Conservation (phyloP, 2,329 filamentous ascomycete genomes). For the Penicillium sp. region DNA sequence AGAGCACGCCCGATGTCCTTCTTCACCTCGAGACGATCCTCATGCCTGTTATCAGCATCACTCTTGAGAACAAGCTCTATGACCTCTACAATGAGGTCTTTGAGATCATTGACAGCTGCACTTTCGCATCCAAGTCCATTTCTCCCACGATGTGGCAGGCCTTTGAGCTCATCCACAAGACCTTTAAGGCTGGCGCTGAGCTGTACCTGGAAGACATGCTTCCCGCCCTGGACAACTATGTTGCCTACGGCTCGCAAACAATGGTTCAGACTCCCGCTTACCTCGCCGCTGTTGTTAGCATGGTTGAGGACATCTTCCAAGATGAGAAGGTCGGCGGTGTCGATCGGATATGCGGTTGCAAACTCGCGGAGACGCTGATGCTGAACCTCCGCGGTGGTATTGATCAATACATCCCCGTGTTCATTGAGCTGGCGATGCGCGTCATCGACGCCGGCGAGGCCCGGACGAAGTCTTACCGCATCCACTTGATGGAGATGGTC, state of each 20-base stretch:
- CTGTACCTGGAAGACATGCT: conserved; percentile 98
- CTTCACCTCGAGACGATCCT: conserved; percentile 88
- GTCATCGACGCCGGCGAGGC: conserved; percentile 64
- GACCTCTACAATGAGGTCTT: conserved; percentile 97
- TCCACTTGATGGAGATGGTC: conserved; percentile 97
- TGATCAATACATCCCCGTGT: conserved; percentile 78
- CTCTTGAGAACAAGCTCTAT: conserved; percentile 94
- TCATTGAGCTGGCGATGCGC: conserved; percentile 80
- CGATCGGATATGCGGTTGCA: conserved; percentile 93
- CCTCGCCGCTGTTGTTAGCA: conserved; percentile 76
- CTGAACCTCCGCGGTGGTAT: conserved; percentile 81
- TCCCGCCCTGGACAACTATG: conserved; percentile 93
- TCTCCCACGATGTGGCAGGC: conserved; percentile 97
- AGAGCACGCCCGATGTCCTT: conserved; percentile 92
- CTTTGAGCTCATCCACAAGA: conserved; percentile 91
- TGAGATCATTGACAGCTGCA: conserved; percentile 98
- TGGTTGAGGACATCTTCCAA: conserved; percentile 90
- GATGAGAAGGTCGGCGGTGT: conserved; percentile 88
- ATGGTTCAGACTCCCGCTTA: conserved; percentile 77
- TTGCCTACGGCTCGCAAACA: conserved; percentile 77
- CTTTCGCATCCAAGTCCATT: conserved; percentile 91
- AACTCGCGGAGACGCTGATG: conserved; percentile 94
- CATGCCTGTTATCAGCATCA: conserved; percentile 94
- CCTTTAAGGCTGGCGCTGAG: conserved; percentile 94
- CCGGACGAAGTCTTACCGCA: conserved; percentile 85